Conservation (phyloP, 129 eudicot species). For the Arctium minus region DNA sequence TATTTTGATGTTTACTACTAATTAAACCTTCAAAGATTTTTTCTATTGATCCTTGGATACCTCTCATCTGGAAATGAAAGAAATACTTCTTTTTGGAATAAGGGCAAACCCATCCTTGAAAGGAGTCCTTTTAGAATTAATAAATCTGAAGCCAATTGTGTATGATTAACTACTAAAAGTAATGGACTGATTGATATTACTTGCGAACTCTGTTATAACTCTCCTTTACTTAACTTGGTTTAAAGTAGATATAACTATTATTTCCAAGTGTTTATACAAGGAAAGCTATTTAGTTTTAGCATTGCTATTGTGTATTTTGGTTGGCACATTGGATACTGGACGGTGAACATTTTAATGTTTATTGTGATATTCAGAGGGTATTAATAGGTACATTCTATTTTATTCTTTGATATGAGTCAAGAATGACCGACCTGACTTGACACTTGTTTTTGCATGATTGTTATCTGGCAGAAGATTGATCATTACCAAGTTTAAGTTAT, state of each 20-base stretch:
- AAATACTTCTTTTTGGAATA: slow-evolving; percentile 1
- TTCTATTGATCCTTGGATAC: background rate
- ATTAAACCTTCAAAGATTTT: background rate
- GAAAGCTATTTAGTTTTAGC: background rate
- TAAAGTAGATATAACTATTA: background rate
- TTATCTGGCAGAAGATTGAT: background rate
- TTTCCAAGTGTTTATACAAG: background rate
- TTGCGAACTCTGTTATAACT: background rate
- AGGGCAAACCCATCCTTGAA: background rate
- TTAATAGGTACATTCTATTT: background rate
- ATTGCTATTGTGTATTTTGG: background rate
- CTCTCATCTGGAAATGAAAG: background rate
- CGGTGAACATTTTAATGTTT: background rate
- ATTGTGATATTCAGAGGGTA: background rate
- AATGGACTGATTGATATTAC: background rate
- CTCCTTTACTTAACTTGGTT: background rate
- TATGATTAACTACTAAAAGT: background rate
- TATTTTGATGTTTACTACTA: background rate
- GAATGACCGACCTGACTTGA: background rate
- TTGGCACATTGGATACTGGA: background rate
- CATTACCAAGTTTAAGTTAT: background rate
- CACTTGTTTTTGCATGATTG: slow-evolving; percentile 1
- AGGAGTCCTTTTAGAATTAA: background rate
- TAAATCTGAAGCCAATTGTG: background rate
- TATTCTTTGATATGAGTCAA: slow-evolving; percentile 3